Evolutionary conservation across 1,139 yeast species (phyloP).

Genomic region (Saccharomyces uvarum): DNA sequence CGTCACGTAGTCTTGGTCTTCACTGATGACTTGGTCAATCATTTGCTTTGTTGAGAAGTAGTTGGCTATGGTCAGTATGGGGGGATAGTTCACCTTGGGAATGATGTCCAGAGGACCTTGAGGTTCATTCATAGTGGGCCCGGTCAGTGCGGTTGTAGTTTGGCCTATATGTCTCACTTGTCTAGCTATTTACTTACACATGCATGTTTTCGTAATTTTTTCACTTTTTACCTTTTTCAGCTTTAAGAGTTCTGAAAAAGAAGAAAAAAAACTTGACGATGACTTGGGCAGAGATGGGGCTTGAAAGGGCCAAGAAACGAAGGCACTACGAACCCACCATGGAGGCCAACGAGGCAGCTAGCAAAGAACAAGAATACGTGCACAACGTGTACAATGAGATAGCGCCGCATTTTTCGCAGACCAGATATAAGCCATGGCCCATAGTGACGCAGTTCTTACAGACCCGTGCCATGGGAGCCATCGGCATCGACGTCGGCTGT

Average conservation of each 20-base stretch:
- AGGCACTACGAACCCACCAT: not conserved
- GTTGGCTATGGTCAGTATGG: slow-evolving; percentile 24
- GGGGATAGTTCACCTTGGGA: slow-evolving; percentile 28
- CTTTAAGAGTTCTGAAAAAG: slow-evolving; percentile 2
- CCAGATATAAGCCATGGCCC: slow-evolving; percentile 97
- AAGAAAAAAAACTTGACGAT: slow-evolving; percentile 4
- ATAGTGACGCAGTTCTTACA: slow-evolving; percentile 67
- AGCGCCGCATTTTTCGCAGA: slow-evolving; percentile 85
- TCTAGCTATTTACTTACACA: not conserved
- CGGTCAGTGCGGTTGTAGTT: not conserved
- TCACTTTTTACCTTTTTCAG: not conserved
- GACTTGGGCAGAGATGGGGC: slow-evolving; percentile 9
- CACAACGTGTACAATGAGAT: slow-evolving; percentile 88
- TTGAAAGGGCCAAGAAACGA: slow-evolving; percentile 8
- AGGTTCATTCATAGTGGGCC: slow-evolving; percentile 15
- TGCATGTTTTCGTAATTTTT: not conserved
- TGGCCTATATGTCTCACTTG: not conserved
- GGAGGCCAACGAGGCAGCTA: slow-evolving; percentile 34
- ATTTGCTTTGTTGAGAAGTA: slow-evolving; percentile 28
- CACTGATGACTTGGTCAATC: slow-evolving; percentile 30
- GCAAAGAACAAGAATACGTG: slow-evolving; percentile 69
- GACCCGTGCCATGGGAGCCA: slow-evolving; percentile 36
- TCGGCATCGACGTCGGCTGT: slow-evolving; percentile 80
- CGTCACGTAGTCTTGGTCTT: slow-evolving; percentile 30
- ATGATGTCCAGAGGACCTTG: slow-evolving; percentile 29